Conservation (phyloP, 192 early-diverging fungal species). For the Chytriomyces sp. region DNA sequence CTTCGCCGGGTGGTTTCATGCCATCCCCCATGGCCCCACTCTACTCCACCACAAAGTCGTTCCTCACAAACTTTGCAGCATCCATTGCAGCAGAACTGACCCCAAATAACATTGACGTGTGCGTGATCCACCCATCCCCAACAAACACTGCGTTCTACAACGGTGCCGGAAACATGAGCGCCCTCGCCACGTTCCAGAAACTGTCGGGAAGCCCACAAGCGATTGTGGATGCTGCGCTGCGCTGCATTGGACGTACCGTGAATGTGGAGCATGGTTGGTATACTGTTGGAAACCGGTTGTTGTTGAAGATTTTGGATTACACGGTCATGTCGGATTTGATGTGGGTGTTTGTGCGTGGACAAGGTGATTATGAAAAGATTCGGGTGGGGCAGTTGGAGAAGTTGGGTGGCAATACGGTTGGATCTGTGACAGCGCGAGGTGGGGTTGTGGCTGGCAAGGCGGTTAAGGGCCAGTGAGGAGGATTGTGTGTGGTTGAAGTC, state of each 20-base stretch:
- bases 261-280: conserved; percentile 53
- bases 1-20: conserved; percentile 59
- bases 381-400: conserved; percentile 37
- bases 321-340: conserved; percentile 64
- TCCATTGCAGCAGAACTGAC: conserved; percentile 58
- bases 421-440: neutral
- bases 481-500: too few species aligned
- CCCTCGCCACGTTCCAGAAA: conserved; percentile 47
- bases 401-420: neutral
- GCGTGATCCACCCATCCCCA: conserved; percentile 64
- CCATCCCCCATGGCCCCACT: conserved; percentile 56
- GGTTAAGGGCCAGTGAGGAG: neutral
- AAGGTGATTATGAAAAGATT: conserved; percentile 58
- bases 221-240: conserved; percentile 62
- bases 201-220: conserved; percentile 50
- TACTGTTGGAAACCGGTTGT: conserved; percentile 54
- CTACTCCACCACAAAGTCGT: conserved; percentile 60
- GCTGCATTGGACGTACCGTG: conserved; percentile 58
- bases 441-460: neutral
- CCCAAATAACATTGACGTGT: conserved; percentile 57
- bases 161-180: conserved; percentile 51
- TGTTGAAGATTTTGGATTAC: conserved; percentile 61
- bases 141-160: conserved; percentile 62
- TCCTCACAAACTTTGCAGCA: conserved; percentile 56
- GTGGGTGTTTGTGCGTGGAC: conserved; percentile 44